These are phyloP conservation scores for Colletotrichum endophyticum DNA, from an alignment of 2,329 filamentous ascomycete species.

Conservation along the genomic window DNA sequence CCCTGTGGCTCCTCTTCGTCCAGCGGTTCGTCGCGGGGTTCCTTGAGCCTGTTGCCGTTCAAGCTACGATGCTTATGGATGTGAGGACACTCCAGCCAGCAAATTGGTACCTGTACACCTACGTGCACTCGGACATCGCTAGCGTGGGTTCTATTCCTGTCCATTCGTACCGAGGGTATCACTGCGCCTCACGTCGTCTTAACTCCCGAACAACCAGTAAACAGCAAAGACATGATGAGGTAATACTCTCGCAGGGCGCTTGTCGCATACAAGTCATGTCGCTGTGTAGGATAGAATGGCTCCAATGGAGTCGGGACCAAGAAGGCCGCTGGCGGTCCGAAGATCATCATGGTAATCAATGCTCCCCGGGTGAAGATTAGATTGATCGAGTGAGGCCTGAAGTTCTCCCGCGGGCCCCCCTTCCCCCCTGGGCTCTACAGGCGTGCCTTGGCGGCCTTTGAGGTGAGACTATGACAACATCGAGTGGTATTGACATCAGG, in stretches of 20 bases:
- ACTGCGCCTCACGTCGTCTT: neutral
- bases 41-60: neutral
- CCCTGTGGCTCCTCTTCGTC: neutral
- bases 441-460: neutral
- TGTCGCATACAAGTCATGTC: neutral
- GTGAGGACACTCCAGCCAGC: neutral
- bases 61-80: neutral
- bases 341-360: neutral
- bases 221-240: neutral
- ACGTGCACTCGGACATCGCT: neutral
- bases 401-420: neutral
- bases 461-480: neutral
- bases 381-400: neutral
- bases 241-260: too few relatives aligned
- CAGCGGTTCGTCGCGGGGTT: neutral
- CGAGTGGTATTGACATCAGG: neutral
- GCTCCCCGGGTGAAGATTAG: neutral
- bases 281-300: neutral
- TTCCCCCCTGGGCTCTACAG: neutral
- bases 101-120: neutral
- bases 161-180: neutral
- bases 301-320: neutral
- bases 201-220: neutral
- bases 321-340: neutral
- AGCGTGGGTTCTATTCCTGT: neutral